Base-by-base conservation (phyloP, 192 early-diverging fungal species). In the Mortierella claussenii region DNA sequence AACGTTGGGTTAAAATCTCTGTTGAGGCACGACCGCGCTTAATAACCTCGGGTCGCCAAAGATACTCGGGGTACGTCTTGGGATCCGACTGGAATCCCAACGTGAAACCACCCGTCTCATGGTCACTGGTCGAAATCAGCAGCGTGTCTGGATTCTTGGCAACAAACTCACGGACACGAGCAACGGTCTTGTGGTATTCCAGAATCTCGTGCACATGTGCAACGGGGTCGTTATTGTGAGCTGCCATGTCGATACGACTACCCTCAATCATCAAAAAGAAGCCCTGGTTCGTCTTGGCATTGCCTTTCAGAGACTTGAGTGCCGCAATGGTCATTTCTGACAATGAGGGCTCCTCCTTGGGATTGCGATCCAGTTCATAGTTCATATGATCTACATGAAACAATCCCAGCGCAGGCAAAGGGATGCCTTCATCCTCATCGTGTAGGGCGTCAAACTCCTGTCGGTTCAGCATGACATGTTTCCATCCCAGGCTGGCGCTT, bases 191-290 rank as follows among this genome's bases (percentile, higher is more conserved):
- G 66, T 98, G 89, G 79, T 97, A 99, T 2, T 88, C 91, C 15
- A 96, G 65, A 52, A 98, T 97, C 23, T 99, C 97, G 70, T 91
- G 91, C 20, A 92, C 86, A 74, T 99, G 97, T 0, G 94, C 81
- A 7, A 92, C 94, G 4, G 96, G 89, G 73, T 99, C 97, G 78
- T 98, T 98, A 62, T 87, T 90, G 73, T 99, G 97, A 2, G 91
- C 97, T 0, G 93, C 97, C 94, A 98, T 96, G 71, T 99, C 86
- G 69, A 99, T 99, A 43, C 95, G 80, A 62, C 90, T 93, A 18
- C 97, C 96, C 82, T 99, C 97, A 67, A 99, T 90, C 94, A 99
- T 94, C 74, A 99, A 78, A 69, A 98, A 95, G 80, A 98, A 99
- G 1, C 97, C 96, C 2, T 82, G 75, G 55, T 68, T 68, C 0